Conservation (phyloP, 331 rosid genomes). For the Saraca asoca region DNA sequence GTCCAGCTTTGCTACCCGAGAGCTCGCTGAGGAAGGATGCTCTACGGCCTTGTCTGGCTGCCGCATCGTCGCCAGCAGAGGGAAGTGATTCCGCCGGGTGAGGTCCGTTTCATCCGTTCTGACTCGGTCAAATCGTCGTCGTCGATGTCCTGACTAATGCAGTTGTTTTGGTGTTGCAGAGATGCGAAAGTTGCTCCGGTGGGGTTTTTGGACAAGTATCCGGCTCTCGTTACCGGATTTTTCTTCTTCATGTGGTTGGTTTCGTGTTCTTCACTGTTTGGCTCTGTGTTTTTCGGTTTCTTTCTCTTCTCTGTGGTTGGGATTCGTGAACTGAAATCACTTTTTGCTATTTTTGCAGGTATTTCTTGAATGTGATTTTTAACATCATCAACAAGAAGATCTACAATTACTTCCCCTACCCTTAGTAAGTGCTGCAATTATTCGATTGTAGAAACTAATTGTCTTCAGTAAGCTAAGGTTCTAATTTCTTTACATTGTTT, state of each 20-base stretch:
- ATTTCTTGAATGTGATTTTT: constrained; percentile 89
- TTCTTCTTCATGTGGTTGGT: constrained; percentile 92
- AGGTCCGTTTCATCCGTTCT: constrained; percentile 96
- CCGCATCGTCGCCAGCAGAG: constrained; percentile 75
- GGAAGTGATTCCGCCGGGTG: constrained; percentile 99
- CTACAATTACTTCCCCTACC: constrained; percentile 94
- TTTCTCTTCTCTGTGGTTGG: not conserved
- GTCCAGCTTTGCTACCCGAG: constrained; percentile 66
- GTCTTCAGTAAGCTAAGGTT: not conserved
- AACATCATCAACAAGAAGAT: constrained; percentile 94
- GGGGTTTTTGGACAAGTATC: constrained; percentile 48
- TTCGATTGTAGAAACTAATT: not conserved
- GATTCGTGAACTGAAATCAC: too few species aligned
- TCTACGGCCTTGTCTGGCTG: constrained; percentile 60
- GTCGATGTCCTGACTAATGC: constrained; percentile 41
- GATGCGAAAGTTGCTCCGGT: constrained; percentile 71
- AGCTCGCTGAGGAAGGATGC: constrained; percentile 46
- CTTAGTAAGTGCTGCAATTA: constrained; percentile 56
- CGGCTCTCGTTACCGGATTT: constrained; percentile 75
- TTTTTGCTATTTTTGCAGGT: constrained; percentile 52
- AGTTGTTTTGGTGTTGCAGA: constrained; percentile 37
- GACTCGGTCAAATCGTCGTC: constrained; percentile 43
- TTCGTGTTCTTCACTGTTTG: not conserved
- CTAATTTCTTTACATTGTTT: too few species aligned
- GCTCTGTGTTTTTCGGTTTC: not conserved